Percentiles rank a stretch among this genome's conserved stretches.
These are phyloP conservation scores for Ophiostoma quercus DNA, from an alignment of 2,329 filamentous ascomycete species.

Conservation along the genomic window DNA sequence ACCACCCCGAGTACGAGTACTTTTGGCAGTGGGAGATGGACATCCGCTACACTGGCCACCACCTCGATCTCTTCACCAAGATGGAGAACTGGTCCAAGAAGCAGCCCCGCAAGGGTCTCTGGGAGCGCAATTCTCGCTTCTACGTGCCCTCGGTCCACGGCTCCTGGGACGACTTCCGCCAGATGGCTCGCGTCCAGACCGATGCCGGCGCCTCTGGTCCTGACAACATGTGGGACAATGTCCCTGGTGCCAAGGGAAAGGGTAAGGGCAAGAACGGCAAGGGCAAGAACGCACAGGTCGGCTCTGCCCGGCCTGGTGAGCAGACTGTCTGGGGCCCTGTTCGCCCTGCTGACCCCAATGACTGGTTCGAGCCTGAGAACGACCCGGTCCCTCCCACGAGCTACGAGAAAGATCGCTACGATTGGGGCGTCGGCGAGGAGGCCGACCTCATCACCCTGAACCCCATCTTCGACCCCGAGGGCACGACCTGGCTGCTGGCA, in stretches of 20 bases:
- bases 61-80: slow-evolving; percentile 68
- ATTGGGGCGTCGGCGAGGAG: slow-evolving; percentile 80
- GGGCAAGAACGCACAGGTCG: slow-evolving; percentile 28
- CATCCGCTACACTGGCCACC: slow-evolving; percentile 82
- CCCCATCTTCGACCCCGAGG: slow-evolving; percentile 78
- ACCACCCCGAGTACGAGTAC: slow-evolving; percentile 82
- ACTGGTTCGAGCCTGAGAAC: slow-evolving; percentile 68
- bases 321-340: slow-evolving; percentile 79
- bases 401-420: slow-evolving; percentile 73
- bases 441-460: slow-evolving; percentile 74
- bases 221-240: slow-evolving; percentile 61
- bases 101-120: slow-evolving; percentile 73
- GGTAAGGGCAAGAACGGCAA: slow-evolving; percentile 33
- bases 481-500: slow-evolving; percentile 75
- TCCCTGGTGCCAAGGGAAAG: slow-evolving; percentile 35
- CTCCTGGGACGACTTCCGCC: slow-evolving; percentile 72
- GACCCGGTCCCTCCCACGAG: slow-evolving; percentile 66
- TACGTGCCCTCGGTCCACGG: slow-evolving; percentile 73
- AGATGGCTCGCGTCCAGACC: slow-evolving; percentile 69
- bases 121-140: slow-evolving; percentile 74
- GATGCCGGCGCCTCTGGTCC: slow-evolving; percentile 61
- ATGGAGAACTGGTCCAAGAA: slow-evolving; percentile 62
- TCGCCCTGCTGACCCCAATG: slow-evolving; percentile 59
- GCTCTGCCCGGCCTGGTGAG: slow-evolving; percentile 36
- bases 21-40: slow-evolving; percentile 98